Evolutionary conservation across 1,139 yeast species (phyloP), one percentile per base, ranked within the genome.

Genomic region (Pichia sp.): DNA sequence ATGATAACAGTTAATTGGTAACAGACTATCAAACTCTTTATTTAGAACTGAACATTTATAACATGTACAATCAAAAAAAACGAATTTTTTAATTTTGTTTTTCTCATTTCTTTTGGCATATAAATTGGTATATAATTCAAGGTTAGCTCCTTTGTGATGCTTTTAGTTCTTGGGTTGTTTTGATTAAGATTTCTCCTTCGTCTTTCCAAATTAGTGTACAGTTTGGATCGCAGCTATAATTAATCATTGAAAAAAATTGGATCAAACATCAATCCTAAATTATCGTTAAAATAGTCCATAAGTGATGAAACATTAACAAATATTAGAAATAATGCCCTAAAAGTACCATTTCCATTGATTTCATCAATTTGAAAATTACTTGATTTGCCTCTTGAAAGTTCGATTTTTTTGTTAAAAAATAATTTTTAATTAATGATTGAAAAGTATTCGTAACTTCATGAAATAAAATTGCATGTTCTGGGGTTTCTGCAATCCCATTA

Each of bases 1-100:
- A 5, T 36, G 25, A 5, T 28, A 39, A 38, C 65, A 62, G 8
- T 39, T 27, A 13, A 58, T 42, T 14, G 64, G 62, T 41, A 60
- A 51, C 56, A 56, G 53, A n/a, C 29, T 30, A 48, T 65, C 67
- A 41, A 27, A 47, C 11, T 51, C 42, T 22, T 47, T 47, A 41
- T 55, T 53, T 1, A 38, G 36, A 13, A 22, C 18, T 7, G 22
- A 14, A 50, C 77, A 73, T 28, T 59, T 47, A 8, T 45, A 25
- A 56, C 77, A 73, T n/a, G 57, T 47, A 55, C 77, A 73, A 3
- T 58, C 49, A 50, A 73, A 73, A 51, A 62, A 69, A 66, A 73
- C 33, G 69, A 60, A 7, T 49, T 47, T 29, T 45, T 36, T 39
- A 72, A 54, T 13, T 59, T 58, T 5, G 45, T 31, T 38, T 58